These are phyloP conservation scores for Hypomontagnella submonticulosa DNA, from an alignment of 495 filamentous ascomycete genomes.

Conservation along the genomic window DNA sequence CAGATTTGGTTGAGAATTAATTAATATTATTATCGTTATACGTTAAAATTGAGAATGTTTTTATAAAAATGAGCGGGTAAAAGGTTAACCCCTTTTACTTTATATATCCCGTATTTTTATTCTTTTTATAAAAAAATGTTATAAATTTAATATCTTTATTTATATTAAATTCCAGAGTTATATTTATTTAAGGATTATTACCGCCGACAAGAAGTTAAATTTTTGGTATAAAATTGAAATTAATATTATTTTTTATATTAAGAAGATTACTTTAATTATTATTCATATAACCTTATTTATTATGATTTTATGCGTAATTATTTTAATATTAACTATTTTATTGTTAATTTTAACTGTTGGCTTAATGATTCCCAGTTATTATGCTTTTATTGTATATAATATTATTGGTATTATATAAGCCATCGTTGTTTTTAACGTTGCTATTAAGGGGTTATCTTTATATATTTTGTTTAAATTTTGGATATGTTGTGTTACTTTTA, in stretches of 20 bases:
- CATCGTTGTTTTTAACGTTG: background rate
- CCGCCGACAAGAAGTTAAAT: background rate
- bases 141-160: background rate
- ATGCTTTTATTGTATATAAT: background rate
- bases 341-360: background rate
- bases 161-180: background rate
- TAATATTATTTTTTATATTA: background rate
- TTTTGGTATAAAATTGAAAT: background rate
- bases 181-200: background rate
- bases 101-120: background rate
- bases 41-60: background rate
- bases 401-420: background rate
- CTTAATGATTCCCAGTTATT: background rate
- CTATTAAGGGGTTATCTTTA: background rate
- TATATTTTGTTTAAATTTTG: background rate
- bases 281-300: background rate
- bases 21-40: background rate
- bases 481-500: background rate
- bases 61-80: background rate
- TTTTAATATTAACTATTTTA: background rate
- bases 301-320: background rate
- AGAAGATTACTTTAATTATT: background rate
- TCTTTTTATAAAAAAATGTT: background rate
- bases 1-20: background rate
- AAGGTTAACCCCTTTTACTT: background rate